Base-by-base conservation (phyloP, 441 rosid species). In the Eutrema salsugineum region DNA sequence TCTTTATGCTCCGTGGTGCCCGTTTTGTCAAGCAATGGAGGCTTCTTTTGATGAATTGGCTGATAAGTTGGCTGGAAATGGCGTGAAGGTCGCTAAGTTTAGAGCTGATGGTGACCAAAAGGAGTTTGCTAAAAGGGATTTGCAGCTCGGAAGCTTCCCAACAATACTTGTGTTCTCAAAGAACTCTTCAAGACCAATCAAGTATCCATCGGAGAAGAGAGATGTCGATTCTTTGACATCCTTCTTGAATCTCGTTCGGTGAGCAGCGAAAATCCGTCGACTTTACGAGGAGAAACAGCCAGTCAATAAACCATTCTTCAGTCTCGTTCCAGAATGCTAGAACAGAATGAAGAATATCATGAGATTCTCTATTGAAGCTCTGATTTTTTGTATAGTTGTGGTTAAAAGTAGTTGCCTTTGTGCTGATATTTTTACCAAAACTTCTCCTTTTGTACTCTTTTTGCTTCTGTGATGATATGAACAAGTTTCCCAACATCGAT, bases 1-100 rank as follows among this genome's bases (percentile, higher is more conserved):
- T 72, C 89, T 88, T 32, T 94, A 94, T 17, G 99, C 99, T 3
- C 99, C 97, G 0, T 94, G 99, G 99, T 94, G 99, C 87, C 97
- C 54, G 5, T 94, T 86, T 63, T 91, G 99, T 83, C 96, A 88
- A 79, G 99, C 91, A 40, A 88, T 91, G 97, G 99, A 94, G 71
- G 80, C 54, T 63, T 88, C 97, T 0, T 94, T 85, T 8, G 75
- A 90, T 32, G 89, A 91, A 55, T 77, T 94, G 82, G 94, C 97
- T 0, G 89, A 88, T 69, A 87, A 90, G 74, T 63, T 94, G 70
- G 83, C 73, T 0, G 96, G 92, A 27, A 81, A 71, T 2, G 94
- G 97, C 2, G 90, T 91, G 68, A 91, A 90, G 83, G 97, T 94
- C 5, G 97, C 89, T 0, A 91, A 91, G 80, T 94, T 94, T 83